These are phyloP conservation scores for Mortierella sp. DNA, from an alignment of 371 early-diverging fungal species.

Conservation along the genomic window DNA sequence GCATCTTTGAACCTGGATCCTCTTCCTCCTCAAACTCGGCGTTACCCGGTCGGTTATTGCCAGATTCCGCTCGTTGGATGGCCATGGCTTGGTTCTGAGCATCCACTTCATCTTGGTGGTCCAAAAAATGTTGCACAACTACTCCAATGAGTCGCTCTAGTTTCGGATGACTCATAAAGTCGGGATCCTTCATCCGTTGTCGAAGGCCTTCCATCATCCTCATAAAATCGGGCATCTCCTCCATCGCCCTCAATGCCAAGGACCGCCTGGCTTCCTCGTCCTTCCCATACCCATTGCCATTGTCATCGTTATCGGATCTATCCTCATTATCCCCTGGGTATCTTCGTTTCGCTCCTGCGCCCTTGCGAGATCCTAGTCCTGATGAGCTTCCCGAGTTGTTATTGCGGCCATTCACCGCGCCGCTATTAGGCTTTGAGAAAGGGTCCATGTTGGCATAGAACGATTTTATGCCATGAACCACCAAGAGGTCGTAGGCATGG, in stretches of 20 bases:
- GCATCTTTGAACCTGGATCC: neutral
- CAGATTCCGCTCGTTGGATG: neutral
- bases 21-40: neutral
- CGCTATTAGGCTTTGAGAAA: neutral
- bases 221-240: slow-evolving; percentile 51
- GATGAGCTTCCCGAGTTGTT: neutral
- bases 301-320: neutral
- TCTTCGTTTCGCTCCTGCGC: slow-evolving; percentile 11
- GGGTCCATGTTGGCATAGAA: slow-evolving; percentile 64
- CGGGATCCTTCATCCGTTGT: slow-evolving; percentile 50
- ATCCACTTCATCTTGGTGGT: slow-evolving; percentile 50
- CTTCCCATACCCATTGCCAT: slow-evolving; percentile 5
- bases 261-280: slow-evolving; percentile 36
- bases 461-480: slow-evolving; percentile 70
- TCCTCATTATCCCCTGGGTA: slow-evolving; percentile 5
- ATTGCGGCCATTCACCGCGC: neutral
- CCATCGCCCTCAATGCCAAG: slow-evolving; percentile 48
- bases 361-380: slow-evolving; percentile 12
- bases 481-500: slow-evolving; percentile 65
- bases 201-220: slow-evolving; percentile 54
- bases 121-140: slow-evolving; percentile 75
- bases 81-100: slow-evolving; percentile 16
- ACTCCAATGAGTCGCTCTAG: slow-evolving; percentile 71
- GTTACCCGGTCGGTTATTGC: neutral
- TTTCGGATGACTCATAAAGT: slow-evolving; percentile 87